phyloP scores from a whole-genome alignment of 495 filamentous ascomycete species.

The Apiosordaria backusii region DNA sequence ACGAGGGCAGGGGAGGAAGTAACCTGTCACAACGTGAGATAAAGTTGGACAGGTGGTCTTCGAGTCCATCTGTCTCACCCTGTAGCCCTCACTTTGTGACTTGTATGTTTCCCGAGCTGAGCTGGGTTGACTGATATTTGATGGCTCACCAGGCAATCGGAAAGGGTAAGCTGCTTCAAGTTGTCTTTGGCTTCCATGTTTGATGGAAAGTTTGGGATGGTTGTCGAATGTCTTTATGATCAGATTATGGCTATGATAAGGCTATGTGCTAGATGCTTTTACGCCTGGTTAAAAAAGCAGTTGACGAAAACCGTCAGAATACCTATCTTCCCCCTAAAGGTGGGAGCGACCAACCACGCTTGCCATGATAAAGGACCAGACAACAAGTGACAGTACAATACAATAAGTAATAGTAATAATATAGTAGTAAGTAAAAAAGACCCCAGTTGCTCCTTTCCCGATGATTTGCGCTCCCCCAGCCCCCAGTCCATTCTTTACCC shows the following conservation, averaged over 20 bases:
- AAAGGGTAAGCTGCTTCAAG: not conserved
- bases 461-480: not conserved
- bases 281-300: not conserved
- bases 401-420: not conserved
- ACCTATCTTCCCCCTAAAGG: no score
- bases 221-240: not conserved
- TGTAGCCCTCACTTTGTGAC: not conserved
- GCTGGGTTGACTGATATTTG: not conserved
- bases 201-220: not conserved
- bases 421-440: not conserved
- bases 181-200: not conserved
- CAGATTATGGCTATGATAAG: not conserved
- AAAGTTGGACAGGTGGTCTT: not conserved
- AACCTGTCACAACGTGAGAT: not conserved
- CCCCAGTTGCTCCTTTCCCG: not conserved
- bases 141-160: not conserved
- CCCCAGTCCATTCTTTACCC: not conserved
- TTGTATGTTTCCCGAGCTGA: no score
- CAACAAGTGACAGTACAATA: not conserved
- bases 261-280: not conserved
- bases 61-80: not conserved
- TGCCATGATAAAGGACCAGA: not conserved
- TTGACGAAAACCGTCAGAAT: not conserved
- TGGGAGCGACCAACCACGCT: no score
- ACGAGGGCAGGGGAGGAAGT: not conserved